Conservation (phyloP, 2,329 filamentous ascomycete genomes). For the Xylariaceae sp. region DNA sequence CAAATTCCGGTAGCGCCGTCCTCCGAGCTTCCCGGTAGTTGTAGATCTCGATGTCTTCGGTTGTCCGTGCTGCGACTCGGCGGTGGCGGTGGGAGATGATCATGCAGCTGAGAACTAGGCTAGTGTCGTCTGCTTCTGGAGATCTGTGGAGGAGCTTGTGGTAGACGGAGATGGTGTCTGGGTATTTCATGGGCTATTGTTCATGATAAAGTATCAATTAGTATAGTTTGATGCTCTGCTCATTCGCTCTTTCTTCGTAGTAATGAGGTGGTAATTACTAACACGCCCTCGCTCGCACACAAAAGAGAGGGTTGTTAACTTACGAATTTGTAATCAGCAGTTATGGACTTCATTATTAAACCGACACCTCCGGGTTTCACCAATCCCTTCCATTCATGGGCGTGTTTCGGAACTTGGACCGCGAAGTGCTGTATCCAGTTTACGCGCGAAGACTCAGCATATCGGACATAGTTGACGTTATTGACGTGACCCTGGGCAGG, state of each 20-base stretch:
- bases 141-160: constrained; percentile 65
- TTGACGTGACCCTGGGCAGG: constrained; percentile 65
- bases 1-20: constrained; percentile 54
- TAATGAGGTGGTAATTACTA: neutral
- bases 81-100: constrained; percentile 73
- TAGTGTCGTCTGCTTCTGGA: constrained; percentile 41
- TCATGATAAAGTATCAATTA: neutral
- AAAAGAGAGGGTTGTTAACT: constrained; percentile 38
- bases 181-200: constrained; percentile 81
- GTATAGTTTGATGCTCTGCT: constrained; percentile 2
- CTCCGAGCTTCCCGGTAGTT: constrained; percentile 62
- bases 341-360: constrained; percentile 75
- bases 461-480: constrained; percentile 78
- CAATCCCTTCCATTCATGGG: constrained; percentile 63
- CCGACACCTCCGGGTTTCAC: constrained; percentile 64
- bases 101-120: constrained; percentile 57
- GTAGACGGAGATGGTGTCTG: constrained; percentile 77
- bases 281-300: neutral
- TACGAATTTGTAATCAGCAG: constrained; percentile 84
- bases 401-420: constrained; percentile 56
- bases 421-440: constrained; percentile 75
- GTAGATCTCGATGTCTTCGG: constrained; percentile 77
- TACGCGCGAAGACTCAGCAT: constrained; percentile 75
- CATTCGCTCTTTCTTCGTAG: constrained; percentile 1
- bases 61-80: constrained; percentile 66